phyloP scores from a whole-genome alignment of 1,284 basidiomycete genomes.

The Vanrija sp. region DNA sequence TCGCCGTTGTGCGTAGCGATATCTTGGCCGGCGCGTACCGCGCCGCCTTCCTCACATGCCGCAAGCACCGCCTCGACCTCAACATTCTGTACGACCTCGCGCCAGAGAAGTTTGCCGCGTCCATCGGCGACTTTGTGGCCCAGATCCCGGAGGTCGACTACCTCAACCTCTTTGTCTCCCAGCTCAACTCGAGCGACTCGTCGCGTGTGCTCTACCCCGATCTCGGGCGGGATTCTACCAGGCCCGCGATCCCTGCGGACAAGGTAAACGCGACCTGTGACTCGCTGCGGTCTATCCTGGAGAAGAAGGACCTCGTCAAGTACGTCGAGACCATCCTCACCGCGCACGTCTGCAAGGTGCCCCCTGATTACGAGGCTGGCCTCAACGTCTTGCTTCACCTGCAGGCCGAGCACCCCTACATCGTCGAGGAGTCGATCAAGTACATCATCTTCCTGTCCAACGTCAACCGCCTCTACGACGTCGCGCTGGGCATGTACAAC shows the following conservation, averaged over 20 bases:
- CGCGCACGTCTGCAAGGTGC: conserved; percentile 84
- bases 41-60: conserved; percentile 82
- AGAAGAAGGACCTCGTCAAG: conserved; percentile 64
- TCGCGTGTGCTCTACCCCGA: conserved; percentile 29
- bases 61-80: conserved; percentile 90
- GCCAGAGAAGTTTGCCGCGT: conserved; percentile 61
- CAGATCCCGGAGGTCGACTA: conserved; percentile 87
- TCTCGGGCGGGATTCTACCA: conserved; percentile 15
- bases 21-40: conserved; percentile 63
- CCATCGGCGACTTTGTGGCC: conserved; percentile 66
- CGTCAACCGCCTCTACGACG: conserved; percentile 85
- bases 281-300: conserved; percentile 67
- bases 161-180: conserved; percentile 87
- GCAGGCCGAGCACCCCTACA: conserved; percentile 65
- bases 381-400: conserved; percentile 72
- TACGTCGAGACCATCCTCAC: conserved; percentile 91
- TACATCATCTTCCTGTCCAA: conserved; percentile 98
- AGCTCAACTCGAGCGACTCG: conserved; percentile 55
- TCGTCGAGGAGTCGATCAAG: conserved; percentile 93
- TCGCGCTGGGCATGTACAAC: conserved; percentile 98
- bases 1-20: conserved; percentile 72
- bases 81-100: conserved; percentile 81
- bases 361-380: conserved; percentile 85
- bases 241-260: conserved; percentile 15
- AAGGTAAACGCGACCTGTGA: conserved; percentile 74